phyloP scores from a whole-genome alignment of 1,139 yeast genomes.

The Saccharomycopsis phalli region DNA sequence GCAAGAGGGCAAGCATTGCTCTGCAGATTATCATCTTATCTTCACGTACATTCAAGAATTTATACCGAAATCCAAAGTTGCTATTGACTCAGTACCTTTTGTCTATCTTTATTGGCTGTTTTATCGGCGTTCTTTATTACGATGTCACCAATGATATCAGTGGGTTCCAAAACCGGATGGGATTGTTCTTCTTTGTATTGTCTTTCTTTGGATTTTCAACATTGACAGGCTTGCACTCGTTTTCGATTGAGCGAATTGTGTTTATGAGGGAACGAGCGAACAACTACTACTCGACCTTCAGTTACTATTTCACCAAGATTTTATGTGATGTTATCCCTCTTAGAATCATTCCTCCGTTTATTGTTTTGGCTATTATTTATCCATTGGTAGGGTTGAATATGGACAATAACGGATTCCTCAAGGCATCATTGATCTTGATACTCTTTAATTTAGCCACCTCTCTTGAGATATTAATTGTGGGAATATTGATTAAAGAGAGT shows the following conservation, averaged over 20 bases:
- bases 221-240: conserved; percentile 81
- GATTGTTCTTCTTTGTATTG: conserved; percentile 80
- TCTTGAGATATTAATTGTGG: conserved; percentile 75
- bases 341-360: conserved; percentile 80
- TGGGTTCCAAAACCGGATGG: conserved; percentile 93
- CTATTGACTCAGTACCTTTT: conserved; percentile 74
- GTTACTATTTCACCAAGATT: conserved; percentile 79
- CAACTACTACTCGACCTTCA: conserved; percentile 79
- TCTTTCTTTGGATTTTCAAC: conserved; percentile 93
- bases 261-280: conserved; percentile 90
- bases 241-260: conserved; percentile 78
- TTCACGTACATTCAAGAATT: conserved; percentile 82
- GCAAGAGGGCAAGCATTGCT: conserved; percentile 44
- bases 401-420: conserved; percentile 69
- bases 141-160: conserved; percentile 79
- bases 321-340: conserved; percentile 85
- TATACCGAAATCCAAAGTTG: conserved; percentile 84
- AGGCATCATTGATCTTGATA: conserved; percentile 59
- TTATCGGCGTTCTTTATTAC: conserved; percentile 82
- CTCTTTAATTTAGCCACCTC: conserved; percentile 83
- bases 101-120: conserved; percentile 65
- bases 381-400: conserved; percentile 85
- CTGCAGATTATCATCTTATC: conserved; percentile 64
- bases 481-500: conserved; percentile 80
- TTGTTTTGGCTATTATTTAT: conserved; percentile 76